Evolutionary conservation across 2,329 filamentous ascomycete species (phyloP), one percentile per base, ranked within the genome.

Genomic region (Monilinia fructicola): DNA sequence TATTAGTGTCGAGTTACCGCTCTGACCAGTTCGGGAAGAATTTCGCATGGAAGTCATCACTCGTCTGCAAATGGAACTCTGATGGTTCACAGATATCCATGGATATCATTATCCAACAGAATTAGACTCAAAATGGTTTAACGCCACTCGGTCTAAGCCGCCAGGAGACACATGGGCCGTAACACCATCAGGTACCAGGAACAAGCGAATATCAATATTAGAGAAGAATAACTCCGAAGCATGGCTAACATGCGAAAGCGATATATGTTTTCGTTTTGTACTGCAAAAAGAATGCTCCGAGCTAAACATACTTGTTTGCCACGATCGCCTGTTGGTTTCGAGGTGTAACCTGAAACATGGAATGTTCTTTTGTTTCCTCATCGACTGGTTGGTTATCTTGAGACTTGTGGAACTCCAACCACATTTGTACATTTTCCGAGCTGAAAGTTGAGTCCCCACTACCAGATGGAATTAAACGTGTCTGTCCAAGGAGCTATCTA

Each of bases 191-290:
- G 42, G 56, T 50, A 60, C 42, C 56, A 60, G 56, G 28, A 38
- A 60, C 44, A 60, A 38, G 42, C 28, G 56, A 50, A 60, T 38
- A 26, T 4, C 21, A 18, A 50, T 60, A 35, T 38, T 14, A 44
- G 4, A 14, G 14, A 16, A 42, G 12, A 42, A 42, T 28, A 28
- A 28, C 2, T 28, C 38, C 54, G 21, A 60, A 50, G 56, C 44
- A 60, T 21, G 44, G 28, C 21, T 31, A 35, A 38, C 56, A 50
- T 23, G 21, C 44, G 31, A 18, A 31, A 14, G 2, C 14, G 28
- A 50, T 35, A 38, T 38, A 4, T 60, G 4, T 60, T 35, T 18
- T 50, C 12, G 28, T 48, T 12, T 14, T 12, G 23, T 58, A 14
- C 23, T 4, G 21, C 23, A 4, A 46, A 55, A 21, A 38, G 12